Conservation (phyloP, 352 stramenopile species). For the Globisporangium viniferum region DNA sequence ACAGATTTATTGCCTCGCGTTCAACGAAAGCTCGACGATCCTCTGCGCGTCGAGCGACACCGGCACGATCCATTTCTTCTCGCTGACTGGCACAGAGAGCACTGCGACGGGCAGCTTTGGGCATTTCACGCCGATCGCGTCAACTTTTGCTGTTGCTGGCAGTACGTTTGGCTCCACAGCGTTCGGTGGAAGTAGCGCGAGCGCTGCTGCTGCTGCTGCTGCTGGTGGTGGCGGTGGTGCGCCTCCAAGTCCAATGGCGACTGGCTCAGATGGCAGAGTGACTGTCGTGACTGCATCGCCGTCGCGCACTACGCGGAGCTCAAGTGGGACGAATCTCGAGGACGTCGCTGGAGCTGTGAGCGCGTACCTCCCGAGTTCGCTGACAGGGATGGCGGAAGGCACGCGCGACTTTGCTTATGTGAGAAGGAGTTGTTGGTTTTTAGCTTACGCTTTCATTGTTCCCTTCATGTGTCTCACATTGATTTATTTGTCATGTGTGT, state of each 20-base stretch:
- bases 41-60: constrained; percentile 96
- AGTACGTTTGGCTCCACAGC: constrained; percentile 52
- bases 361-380: constrained; percentile 69
- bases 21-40: constrained; percentile 92
- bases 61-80: constrained; percentile 96
- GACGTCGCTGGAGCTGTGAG: constrained; percentile 68
- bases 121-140: constrained; percentile 71
- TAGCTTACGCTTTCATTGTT: background rate
- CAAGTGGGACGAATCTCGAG: constrained; percentile 51
- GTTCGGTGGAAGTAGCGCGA: constrained; percentile 24
- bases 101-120: constrained; percentile 77
- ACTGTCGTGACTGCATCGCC: constrained; percentile 8
- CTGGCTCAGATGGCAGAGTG: background rate
- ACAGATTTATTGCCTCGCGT: constrained; percentile 95
- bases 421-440: constrained; percentile 3
- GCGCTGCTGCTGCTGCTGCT: background rate
- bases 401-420: constrained; percentile 88
- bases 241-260: constrained; percentile 6
- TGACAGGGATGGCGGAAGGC: constrained; percentile 80
- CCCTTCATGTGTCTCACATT: background rate
- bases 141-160: constrained; percentile 67
- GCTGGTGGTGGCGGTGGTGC: constrained; percentile 9
- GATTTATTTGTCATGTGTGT: constrained; percentile 8
- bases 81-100: constrained; percentile 66
- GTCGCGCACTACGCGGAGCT: constrained; percentile 27